Conservation (phyloP, 192 early-diverging fungal species). For the Dissophora ornata region DNA sequence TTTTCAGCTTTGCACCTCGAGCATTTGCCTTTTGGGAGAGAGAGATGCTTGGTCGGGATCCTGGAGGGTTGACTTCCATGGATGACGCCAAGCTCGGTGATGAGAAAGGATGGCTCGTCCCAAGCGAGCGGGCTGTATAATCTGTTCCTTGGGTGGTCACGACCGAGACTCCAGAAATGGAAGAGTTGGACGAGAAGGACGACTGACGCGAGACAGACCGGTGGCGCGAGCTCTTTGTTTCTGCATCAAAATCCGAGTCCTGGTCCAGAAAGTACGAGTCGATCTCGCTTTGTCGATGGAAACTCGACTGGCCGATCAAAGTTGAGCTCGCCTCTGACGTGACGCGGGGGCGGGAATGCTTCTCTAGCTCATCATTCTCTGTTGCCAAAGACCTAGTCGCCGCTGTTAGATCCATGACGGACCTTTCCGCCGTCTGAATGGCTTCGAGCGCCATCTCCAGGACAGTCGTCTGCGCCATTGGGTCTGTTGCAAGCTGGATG, state of each 20-base stretch:
- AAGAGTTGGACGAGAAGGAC: conserved; percentile 27
- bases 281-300: conserved; percentile 16
- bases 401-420: conserved; percentile 65
- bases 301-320: conserved; percentile 6
- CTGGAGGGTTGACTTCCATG: conserved; percentile 4
- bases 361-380: conserved; percentile 59
- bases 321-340: conserved; percentile 51
- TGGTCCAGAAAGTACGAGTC: conserved; percentile 19
- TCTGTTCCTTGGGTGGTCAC: conserved; percentile 21
- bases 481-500: conserved; percentile 65
- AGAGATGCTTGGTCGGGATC: neutral
- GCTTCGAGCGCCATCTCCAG: conserved; percentile 61
- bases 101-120: conserved; percentile 7
- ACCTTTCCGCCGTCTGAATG: conserved; percentile 63
- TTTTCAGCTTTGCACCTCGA: conserved; percentile 57
- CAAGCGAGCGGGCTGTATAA: conserved; percentile 16
- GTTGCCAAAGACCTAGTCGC: conserved; percentile 64
- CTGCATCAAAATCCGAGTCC: conserved; percentile 28
- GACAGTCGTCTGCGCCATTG: conserved; percentile 63
- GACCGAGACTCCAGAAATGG: conserved; percentile 12
- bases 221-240: conserved; percentile 20
- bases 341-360: conserved; percentile 42
- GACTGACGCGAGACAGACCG: conserved; percentile 39
- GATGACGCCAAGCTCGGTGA: neutral
- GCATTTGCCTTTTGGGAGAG: conserved; percentile 9